Base-by-base conservation (phyloP, 2,329 filamentous ascomycete species). In the Claviceps capensis region DNA sequence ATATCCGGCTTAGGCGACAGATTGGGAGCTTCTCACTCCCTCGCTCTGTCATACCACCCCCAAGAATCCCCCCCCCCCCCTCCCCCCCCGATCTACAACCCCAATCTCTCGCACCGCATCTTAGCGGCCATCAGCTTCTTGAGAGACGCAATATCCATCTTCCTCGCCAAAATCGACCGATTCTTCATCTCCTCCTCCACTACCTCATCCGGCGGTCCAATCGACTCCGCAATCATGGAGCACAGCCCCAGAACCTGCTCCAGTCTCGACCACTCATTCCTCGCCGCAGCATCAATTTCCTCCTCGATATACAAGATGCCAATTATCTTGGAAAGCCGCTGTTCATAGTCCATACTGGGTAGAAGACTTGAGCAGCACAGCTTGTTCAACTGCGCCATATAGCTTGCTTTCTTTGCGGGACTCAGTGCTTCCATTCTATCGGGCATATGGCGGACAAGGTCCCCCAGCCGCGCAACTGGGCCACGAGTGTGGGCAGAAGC, bases 221-320 rank as follows among this genome's bases (percentile, higher is more conserved):
- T 57, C 36, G 53, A 49, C 41, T 62, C 61, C 0, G 59, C 55
- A n/a, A 66, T 55, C 16, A 61, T 52, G 1, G 57, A 60, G 52
- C 61, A 65, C 16, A 65, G 47, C 6, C 56, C 55, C 9, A 60
- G 58, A 16, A 60, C 61, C 17, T 56, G 55, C 19, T 53, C 51
- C 43, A 67, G 55, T 23, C 65, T 58, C 1, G 55, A 52, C 59
- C 59, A 65, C 16, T 65, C 55, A 1, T 55, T 52, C 13, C 43
- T 52, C 11, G 45, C 48, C 30, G 66, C 52, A 3, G 59, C 59
- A 7, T 42, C 52, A 37, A 59, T 46, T 54, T 68, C 65, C 48
- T 68, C 65, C 4, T 54, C 50, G 5, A 63, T 23, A 17, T 59
- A 65, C 5, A 63, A 50, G 17, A 67, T 60, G 14, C 53, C 56